Evolutionary conservation across 108 stramenopile genomes (phyloP), one percentile per base, ranked within the genome.

Genomic region (Phaeodactylum tricornutum): DNA sequence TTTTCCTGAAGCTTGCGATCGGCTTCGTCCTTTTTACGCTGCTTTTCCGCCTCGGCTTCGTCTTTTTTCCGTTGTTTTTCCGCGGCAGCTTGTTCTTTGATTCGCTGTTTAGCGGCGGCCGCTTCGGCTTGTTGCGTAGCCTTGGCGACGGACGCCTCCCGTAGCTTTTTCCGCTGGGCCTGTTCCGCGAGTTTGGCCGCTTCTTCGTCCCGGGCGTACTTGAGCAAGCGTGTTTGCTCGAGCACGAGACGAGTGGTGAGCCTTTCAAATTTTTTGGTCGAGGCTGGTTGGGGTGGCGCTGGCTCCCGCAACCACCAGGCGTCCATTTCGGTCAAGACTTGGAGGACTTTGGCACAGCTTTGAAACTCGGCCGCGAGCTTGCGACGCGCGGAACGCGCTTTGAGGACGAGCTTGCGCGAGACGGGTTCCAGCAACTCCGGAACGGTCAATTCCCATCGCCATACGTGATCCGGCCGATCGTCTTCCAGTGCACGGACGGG

Each of bases 371-470:
- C 47, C 24, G 58, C 59, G 6, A 81, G 29, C 46, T 79, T 79
- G 21, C 55, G 69, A 24, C 81, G 62, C n/a, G 66, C 63, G 4
- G 71, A 19, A 29, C 77, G 67, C 12, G 75, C 81, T 46, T 71
- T 80, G 40, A 72, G 74, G 5, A 74, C 74, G 41, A 65, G 66
- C n/a, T 57, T 6, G 9, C 59, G 32, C 30, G 61, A 46, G 24
- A 53, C 57, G 17, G 47, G 36, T 1, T 67, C 70, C 26, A 87
- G 56, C 20, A 87, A 64, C 7, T 83, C 81, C 20, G 68, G 40
- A 4, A 71, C 77, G 14, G 55, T 66, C 35, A 87, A 34, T 56
- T 87, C 85, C 85, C 85, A 87, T 37, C 85, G 48, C 85, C 85
- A 87, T 44, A 81, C 63, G 26, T 64, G 72, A 40, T 67, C 59